Evolutionary conservation across 202 grass and related monocot genomes (phyloP).

Genomic region (Schoenoplectus triqueter): DNA sequence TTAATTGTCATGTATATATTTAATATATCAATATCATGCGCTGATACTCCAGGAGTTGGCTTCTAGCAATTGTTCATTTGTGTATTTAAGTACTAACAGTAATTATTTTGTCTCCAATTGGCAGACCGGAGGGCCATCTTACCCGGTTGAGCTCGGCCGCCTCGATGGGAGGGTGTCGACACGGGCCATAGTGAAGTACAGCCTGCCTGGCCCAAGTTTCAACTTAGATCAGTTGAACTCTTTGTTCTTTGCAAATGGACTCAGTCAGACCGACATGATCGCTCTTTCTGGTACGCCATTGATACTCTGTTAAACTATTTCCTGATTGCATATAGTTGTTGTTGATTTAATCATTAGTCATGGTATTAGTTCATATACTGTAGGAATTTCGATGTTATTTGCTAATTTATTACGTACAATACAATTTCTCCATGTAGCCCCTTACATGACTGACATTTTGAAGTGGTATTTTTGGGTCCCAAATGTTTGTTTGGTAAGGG

Average conservation of each 20-base stretch:
- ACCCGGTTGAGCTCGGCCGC: slow-evolving; percentile 42
- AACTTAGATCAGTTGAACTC: slow-evolving; percentile 33
- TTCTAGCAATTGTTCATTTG: neutral
- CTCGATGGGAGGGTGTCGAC: slow-evolving; percentile 39
- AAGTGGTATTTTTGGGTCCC: slow-evolving; percentile 26
- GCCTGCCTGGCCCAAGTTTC: slow-evolving; percentile 16
- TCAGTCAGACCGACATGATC: slow-evolving; percentile 43
- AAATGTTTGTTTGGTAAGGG: neutral
- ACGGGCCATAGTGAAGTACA: slow-evolving; percentile 35
- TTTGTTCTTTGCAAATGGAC: slow-evolving; percentile 36
- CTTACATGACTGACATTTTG: neutral
- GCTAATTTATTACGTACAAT: neutral
- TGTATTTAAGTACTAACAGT: neutral
- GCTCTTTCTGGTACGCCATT: slow-evolving; percentile 38
- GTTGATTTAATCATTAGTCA: slow-evolving; percentile 21
- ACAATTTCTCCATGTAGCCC: neutral
- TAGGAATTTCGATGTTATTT: neutral
- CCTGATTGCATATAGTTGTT: slow-evolving; percentile 2
- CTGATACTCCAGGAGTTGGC: neutral
- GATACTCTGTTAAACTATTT: neutral
- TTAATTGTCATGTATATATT: neutral
- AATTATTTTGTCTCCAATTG: neutral
- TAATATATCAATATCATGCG: neutral
- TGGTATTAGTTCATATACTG: neutral
- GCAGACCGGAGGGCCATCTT: slow-evolving; percentile 38